Evolutionary conservation across 2,329 filamentous ascomycete species (phyloP).

Genomic region (Penicillium sp.): DNA sequence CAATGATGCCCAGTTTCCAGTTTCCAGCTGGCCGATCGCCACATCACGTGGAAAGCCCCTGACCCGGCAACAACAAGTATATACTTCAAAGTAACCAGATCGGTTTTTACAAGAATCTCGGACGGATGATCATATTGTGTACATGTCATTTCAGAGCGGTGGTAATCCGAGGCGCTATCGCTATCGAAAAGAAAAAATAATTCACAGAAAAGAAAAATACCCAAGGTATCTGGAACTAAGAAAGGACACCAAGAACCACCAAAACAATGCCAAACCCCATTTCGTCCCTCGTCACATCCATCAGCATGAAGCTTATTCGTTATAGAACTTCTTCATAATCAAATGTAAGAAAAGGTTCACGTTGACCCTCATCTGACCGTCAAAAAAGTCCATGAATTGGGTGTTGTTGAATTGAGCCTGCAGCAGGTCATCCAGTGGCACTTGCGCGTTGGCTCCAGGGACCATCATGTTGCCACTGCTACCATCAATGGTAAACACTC

Average conservation of each 20-base stretch:
- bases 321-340: slow-evolving; percentile 98
- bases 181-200: slow-evolving; percentile 16
- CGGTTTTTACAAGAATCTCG: no score
- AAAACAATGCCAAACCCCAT: slow-evolving; percentile 16
- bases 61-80: slow-evolving; percentile 11
- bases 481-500: slow-evolving; percentile 87
- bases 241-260: slow-evolving; percentile 14
- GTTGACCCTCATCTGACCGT: slow-evolving; percentile 79
- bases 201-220: slow-evolving; percentile 15
- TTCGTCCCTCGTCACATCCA: slow-evolving; percentile 21
- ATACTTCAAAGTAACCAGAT: slow-evolving; percentile 7
- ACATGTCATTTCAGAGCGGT: slow-evolving; percentile 18
- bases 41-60: slow-evolving; percentile 33
- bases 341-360: slow-evolving; percentile 95
- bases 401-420: slow-evolving; percentile 97
- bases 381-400: slow-evolving; percentile 93
- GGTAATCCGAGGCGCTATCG: slow-evolving; percentile 18
- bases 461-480: slow-evolving; percentile 91
- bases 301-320: slow-evolving; percentile 35
- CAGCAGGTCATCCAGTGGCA: slow-evolving; percentile 86
- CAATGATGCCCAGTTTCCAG: slow-evolving; percentile 3
- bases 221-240: slow-evolving; percentile 23
- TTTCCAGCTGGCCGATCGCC: slow-evolving; percentile 27
- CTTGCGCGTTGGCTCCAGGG: slow-evolving; percentile 79
- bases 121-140: slow-evolving; percentile 19